Percentiles rank a stretch among this genome's conserved stretches.
phyloP scores from a whole-genome alignment of 371 early-diverging fungal species.

The Parasitella parasitica region DNA sequence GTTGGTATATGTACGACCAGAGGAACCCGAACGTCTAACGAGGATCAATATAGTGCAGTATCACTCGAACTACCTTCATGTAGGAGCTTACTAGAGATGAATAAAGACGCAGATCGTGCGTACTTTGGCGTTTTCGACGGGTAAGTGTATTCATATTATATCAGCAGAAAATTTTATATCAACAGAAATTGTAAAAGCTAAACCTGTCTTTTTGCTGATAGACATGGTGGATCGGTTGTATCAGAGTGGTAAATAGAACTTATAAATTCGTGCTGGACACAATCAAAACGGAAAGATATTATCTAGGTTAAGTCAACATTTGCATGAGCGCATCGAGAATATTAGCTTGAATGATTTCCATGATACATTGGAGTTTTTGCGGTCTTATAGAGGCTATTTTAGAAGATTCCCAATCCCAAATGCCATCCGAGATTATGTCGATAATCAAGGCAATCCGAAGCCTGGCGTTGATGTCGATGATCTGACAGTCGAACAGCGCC shows the following conservation, averaged over 20 bases:
- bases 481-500: constrained; percentile 58
- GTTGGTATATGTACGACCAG: constrained; percentile 40
- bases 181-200: neutral
- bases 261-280: neutral
- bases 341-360: constrained; percentile 36
- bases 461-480: constrained; percentile 9
- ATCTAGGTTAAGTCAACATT: constrained; percentile 41
- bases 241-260: constrained; percentile 37
- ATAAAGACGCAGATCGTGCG: constrained; percentile 36
- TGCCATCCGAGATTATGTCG: constrained; percentile 23
- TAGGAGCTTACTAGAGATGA: constrained; percentile 15
- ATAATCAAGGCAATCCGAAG: constrained; percentile 20
- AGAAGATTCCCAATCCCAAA: constrained; percentile 38
- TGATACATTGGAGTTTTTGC: constrained; percentile 26
- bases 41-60: constrained; percentile 42
- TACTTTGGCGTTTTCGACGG: constrained; percentile 61
- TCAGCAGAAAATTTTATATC: constrained; percentile 16
- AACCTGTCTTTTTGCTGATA: constrained; percentile 4
- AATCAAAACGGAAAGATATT: neutral
- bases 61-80: constrained; percentile 35
- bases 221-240: constrained; percentile 47
- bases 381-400: constrained; percentile 48
- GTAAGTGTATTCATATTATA: constrained; percentile 18
- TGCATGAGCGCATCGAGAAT: constrained; percentile 48
- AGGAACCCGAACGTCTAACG: constrained; percentile 50